Evolutionary conservation across 2,329 filamentous ascomycete species (phyloP).

Genomic region (Cladosporium cucumerinum): DNA sequence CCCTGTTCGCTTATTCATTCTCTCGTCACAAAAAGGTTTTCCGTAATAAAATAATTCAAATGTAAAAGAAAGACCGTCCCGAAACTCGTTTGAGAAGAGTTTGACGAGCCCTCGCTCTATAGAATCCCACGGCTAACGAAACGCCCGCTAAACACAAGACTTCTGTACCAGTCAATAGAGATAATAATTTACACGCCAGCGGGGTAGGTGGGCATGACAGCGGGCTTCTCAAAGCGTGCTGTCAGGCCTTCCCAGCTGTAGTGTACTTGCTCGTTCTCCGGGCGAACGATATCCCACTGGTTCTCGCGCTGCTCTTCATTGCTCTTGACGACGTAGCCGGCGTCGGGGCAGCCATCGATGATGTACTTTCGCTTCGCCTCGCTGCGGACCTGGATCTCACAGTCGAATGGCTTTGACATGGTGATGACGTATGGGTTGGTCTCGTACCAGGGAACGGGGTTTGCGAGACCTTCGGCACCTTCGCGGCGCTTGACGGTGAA

Average conservation of each 20-base stretch:
- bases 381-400: constrained; percentile 29
- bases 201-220: constrained; percentile 15
- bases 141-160: constrained; percentile 7
- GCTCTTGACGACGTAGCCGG: constrained; percentile 26
- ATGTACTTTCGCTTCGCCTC: constrained; percentile 33
- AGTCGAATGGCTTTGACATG: constrained; percentile 34
- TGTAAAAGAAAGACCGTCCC: not conserved
- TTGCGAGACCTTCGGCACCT: constrained; percentile 24
- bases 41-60: not conserved
- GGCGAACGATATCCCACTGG: constrained; percentile 18
- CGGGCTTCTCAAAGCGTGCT: constrained; percentile 11
- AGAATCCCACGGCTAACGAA: not conserved
- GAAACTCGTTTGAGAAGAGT: not conserved
- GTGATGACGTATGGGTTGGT: constrained; percentile 35
- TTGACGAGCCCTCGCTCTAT: not conserved
- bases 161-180: not conserved
- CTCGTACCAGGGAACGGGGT: constrained; percentile 34
- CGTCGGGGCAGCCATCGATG: constrained; percentile 26
- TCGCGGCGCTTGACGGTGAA: constrained; percentile 31
- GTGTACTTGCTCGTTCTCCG: constrained; percentile 12
- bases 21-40: not conserved
- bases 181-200: constrained; percentile 10
- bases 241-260: constrained; percentile 18
- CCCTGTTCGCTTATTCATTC: not conserved
- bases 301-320: constrained; percentile 18